Conservation (phyloP, 257 asterid species). For the Verbena officinalis region DNA sequence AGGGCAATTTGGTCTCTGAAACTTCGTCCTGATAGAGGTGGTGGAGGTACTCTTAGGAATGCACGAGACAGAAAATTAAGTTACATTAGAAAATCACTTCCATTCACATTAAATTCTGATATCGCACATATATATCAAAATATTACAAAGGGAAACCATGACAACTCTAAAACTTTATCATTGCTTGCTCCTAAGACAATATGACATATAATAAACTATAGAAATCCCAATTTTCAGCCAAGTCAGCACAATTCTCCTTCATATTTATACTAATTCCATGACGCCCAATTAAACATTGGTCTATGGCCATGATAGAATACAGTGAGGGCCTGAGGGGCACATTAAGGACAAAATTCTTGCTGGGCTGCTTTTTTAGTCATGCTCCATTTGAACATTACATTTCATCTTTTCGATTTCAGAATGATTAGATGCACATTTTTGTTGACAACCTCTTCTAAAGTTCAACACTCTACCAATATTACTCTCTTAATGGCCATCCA, state of each 20-base stretch:
- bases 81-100: slow-evolving; percentile 13
- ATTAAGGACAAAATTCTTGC: neutral
- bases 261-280: neutral
- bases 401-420: neutral
- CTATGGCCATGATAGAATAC: neutral
- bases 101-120: slow-evolving; percentile 3
- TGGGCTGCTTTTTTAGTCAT: neutral
- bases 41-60: slow-evolving; percentile 81
- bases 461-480: neutral
- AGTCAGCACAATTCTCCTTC: neutral
- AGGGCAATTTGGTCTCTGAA: slow-evolving; percentile 57
- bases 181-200: slow-evolving; percentile 3
- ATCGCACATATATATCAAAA: neutral
- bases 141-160: neutral
- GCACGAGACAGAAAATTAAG: slow-evolving; percentile 39
- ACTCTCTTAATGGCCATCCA: neutral
- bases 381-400: too few relatives aligned
- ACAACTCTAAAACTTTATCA: neutral
- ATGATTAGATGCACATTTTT: neutral
- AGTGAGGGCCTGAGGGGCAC: neutral
- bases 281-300: neutral
- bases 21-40: slow-evolving; percentile 77
- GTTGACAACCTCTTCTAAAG: neutral
- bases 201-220: slow-evolving; percentile 6
- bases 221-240: neutral